Base-by-base conservation (phyloP, 306 rosid genomes). In the Malus sieversii region DNA sequence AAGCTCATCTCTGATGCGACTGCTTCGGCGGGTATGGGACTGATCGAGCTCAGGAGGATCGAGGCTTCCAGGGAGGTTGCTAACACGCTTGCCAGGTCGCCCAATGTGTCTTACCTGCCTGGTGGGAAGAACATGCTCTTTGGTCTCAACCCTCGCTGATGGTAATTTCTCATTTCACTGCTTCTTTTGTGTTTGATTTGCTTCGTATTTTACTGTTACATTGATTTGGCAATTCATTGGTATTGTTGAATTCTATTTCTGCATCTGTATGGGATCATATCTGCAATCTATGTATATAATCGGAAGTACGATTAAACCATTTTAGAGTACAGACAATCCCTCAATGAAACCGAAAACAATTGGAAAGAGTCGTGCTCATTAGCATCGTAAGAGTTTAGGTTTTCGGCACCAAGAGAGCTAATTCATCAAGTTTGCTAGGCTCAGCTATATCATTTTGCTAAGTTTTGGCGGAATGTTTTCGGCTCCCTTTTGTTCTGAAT, bases 11-110 rank as follows among this genome's bases (percentile, higher is more conserved):
- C 97, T 1, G 97, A 95, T 35, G 97, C 97, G 1, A 95, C 96
- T 1, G 67, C 92, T 0, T 5, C 87, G 0, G 87, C 88, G 2
- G 98, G 97, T 14, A 85, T 64, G 73, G 98, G 93, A 4, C 75
- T 95, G 73, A 92, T 92, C 63, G 96, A 95, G 73, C 90, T 95
- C 1, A 80, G 98, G 83, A 86, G 89, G 86, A 95, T 95, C 22
- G 98, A 95, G 82, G 98, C 98, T 0, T 85, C 96, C 3, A 86
- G 96, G 86, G 98, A 95, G 74, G 86, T 92, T 19, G 97, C 97
- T 0, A 40, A 83, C 14, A 95, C 98, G 2, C 80, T 95, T 27
- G 88, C 98, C 2, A 92, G 87, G 84, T 83, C 98, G 32, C 96
- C 97, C 3, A 92, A 95, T 65, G 97, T 94, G 2, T 52, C 93